Evolutionary conservation across 768 basidiomycete genomes (phyloP).

Genomic region (Boletellus sp.): DNA sequence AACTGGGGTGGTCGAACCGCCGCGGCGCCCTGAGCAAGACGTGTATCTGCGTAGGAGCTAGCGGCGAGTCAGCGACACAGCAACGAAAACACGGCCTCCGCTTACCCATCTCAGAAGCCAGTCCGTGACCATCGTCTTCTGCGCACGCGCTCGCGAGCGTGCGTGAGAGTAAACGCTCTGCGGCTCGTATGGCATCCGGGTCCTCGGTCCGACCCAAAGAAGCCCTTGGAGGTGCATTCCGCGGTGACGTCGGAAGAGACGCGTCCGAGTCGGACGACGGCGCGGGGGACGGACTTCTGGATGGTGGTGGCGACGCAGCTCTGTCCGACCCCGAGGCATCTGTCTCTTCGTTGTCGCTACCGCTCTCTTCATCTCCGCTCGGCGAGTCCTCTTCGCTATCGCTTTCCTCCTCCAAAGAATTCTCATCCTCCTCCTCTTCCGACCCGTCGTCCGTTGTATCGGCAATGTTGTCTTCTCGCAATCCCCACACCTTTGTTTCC

Average conservation of each 20-base stretch:
- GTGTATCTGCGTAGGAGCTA: constrained; percentile 48
- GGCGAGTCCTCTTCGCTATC: constrained; percentile 7
- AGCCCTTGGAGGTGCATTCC: not conserved
- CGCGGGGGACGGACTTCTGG: constrained; percentile 26
- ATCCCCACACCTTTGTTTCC: constrained; percentile 41
- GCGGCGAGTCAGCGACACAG: not conserved
- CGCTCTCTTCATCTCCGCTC: constrained; percentile 5
- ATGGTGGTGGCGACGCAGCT: constrained; percentile 13
- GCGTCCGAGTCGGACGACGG: constrained; percentile 17
- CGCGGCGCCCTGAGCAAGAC: constrained; percentile 46
- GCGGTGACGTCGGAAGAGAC: constrained; percentile 25
- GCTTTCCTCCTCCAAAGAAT: not conserved
- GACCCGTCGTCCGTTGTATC: constrained; percentile 5
- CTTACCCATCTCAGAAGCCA: constrained; percentile 41
- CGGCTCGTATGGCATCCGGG: constrained; percentile 32
- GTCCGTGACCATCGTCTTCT: constrained; percentile 36
- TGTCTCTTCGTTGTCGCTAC: constrained; percentile 11
- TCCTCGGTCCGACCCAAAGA: constrained; percentile 25
- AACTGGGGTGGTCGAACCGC: constrained; percentile 43
- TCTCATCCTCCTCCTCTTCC: not conserved
- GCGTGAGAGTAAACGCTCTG: constrained; percentile 43
- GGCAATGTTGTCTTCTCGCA: constrained; percentile 7
- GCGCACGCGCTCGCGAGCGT: constrained; percentile 43
- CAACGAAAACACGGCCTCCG: not conserved
- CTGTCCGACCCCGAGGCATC: constrained; percentile 7